These are phyloP conservation scores for Candida alai DNA, from an alignment of 805 yeast genomes.

Conservation along the genomic window DNA sequence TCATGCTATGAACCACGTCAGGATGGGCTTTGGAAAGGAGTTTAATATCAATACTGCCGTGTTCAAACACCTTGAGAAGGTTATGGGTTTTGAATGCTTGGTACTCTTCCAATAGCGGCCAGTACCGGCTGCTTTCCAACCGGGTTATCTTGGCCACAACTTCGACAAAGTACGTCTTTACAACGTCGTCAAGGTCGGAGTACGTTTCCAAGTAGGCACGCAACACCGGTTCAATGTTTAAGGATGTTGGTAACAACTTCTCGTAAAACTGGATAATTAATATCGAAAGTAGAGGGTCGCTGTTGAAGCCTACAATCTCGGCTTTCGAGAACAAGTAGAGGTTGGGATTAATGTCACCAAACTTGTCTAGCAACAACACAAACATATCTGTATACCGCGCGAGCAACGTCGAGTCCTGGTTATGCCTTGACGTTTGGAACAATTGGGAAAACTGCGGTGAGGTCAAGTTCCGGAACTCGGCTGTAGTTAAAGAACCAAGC, in stretches of 20 bases:
- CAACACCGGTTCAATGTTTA: slow-evolving; percentile 1
- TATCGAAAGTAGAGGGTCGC: slow-evolving; percentile 25
- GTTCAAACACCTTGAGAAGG: slow-evolving; percentile 12
- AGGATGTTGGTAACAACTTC: slow-evolving; percentile 13
- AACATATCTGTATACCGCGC: slow-evolving; percentile 19
- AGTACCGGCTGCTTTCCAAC: slow-evolving; percentile 5
- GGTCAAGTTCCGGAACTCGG: neutral
- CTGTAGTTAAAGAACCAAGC: slow-evolving; percentile 3
- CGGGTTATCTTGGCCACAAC: slow-evolving; percentile 20
- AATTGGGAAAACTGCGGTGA: slow-evolving; percentile 5
- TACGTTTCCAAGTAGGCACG: slow-evolving; percentile 3
- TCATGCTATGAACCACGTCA: slow-evolving; percentile 7
- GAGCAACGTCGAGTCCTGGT: slow-evolving; percentile 14
- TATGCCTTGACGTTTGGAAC: slow-evolving; percentile 9
- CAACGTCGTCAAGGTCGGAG: slow-evolving; percentile 7
- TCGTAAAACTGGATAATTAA: slow-evolving; percentile 23
- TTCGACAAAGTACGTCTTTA: slow-evolving; percentile 17
- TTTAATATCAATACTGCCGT: slow-evolving; percentile 17
- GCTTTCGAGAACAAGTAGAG: slow-evolving; percentile 11
- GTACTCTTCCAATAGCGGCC: slow-evolving; percentile 8
- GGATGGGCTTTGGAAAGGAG: slow-evolving; percentile 19
- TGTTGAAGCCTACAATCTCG: slow-evolving; percentile 15
- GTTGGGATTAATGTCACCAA: slow-evolving; percentile 7
- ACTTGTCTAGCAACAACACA: slow-evolving; percentile 12
- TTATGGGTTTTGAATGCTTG: slow-evolving; percentile 20